phyloP scores from a whole-genome alignment of 73 alveolate species.

The Diophrys sp. region DNA sequence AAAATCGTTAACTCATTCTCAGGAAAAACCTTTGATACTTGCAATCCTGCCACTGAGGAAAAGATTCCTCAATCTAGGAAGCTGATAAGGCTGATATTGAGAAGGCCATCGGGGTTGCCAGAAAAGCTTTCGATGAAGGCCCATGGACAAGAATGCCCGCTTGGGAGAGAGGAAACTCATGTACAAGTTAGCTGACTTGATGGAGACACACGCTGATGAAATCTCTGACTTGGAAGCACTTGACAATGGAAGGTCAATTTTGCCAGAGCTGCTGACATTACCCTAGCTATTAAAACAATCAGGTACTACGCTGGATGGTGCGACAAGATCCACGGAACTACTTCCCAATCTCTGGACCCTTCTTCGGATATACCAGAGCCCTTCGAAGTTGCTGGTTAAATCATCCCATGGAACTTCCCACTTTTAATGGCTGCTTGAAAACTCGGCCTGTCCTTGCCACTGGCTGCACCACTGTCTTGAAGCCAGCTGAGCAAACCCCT shows the following conservation, averaged over 20 bases:
- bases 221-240: conserved; percentile 40
- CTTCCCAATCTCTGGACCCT: conserved; percentile 52
- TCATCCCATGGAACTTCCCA: conserved; percentile 96
- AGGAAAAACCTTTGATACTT: conserved; percentile 53
- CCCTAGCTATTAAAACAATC: conserved; percentile 7
- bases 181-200: conserved; percentile 52
- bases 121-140: conserved; percentile 57
- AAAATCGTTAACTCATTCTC: conserved; percentile 37
- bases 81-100: conserved; percentile 53
- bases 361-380: conserved; percentile 75
- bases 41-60: conserved; percentile 58
- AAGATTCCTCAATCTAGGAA: conserved; percentile 32
- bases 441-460: conserved; percentile 86
- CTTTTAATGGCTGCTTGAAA: conserved; percentile 80
- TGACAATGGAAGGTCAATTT: conserved; percentile 42
- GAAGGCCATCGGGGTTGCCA: conserved; percentile 57
- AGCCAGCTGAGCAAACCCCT: conserved; percentile 91
- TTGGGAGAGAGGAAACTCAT: conserved; percentile 31
- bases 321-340: conserved; percentile 72
- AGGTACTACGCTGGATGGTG: conserved; percentile 84
- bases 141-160: conserved; percentile 56
- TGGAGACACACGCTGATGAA: conserved; percentile 40
- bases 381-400: conserved; percentile 87
- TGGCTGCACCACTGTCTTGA: conserved; percentile 74
- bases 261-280: conserved; percentile 25